Percentiles rank a stretch among this genome's conserved stretches.
Evolutionary conservation across 2,329 filamentous ascomycete genomes (phyloP).

Genomic region (Neonectria punicea): DNA sequence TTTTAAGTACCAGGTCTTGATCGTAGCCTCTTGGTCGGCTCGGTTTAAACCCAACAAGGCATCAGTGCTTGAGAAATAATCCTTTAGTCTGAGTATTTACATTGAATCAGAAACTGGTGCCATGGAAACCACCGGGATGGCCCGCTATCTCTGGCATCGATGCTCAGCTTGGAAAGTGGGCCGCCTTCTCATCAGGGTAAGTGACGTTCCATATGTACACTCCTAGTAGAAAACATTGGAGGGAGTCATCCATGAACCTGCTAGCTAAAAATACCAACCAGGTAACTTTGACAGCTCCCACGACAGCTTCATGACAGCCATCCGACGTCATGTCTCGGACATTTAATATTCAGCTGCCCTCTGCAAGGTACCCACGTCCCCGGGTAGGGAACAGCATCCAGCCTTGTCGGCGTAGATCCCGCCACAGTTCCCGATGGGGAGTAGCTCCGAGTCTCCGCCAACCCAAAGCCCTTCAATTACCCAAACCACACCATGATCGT

Average conservation of each 20-base stretch:
- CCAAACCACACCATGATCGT: background rate
- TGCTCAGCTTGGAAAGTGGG: background rate
- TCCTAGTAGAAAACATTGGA: no score
- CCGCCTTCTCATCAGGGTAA: background rate
- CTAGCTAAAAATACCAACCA: background rate
- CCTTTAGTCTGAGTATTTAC: no score
- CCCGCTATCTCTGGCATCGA: background rate
- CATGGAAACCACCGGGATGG: background rate
- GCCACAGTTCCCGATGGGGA: background rate
- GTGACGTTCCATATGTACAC: background rate
- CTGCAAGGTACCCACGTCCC: background rate
- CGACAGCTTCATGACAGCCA: background rate
- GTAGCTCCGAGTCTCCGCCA: background rate
- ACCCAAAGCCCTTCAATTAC: background rate
- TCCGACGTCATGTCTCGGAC: slow-evolving; percentile 20
- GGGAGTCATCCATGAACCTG: background rate
- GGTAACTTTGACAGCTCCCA: background rate
- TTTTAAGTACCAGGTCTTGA: background rate
- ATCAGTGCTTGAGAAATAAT: background rate
- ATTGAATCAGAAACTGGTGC: background rate
- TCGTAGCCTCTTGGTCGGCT: background rate
- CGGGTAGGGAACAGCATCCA: background rate
- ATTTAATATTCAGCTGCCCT: background rate
- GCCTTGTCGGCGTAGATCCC: background rate
- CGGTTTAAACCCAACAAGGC: background rate